Percentiles rank a stretch among this genome's conserved stretches.
Evolutionary conservation across 768 basidiomycete genomes (phyloP).

Genomic region (Naganishia vaughanmartiniae): DNA sequence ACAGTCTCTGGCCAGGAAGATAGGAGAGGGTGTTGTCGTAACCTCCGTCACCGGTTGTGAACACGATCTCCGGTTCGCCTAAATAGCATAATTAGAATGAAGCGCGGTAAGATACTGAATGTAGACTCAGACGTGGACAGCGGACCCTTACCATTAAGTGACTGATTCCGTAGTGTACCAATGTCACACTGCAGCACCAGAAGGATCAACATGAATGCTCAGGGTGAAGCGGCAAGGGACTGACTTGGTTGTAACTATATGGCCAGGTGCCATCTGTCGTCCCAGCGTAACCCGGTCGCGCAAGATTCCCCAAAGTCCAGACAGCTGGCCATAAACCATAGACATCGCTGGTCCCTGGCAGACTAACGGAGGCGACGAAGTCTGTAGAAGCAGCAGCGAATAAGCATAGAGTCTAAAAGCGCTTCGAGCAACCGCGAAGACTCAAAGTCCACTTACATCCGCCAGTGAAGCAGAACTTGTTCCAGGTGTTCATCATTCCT

Average conservation of each 20-base stretch:
- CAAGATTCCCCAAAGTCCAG: slow-evolving; percentile 50
- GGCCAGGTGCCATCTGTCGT: slow-evolving; percentile 51
- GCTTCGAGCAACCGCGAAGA: not conserved
- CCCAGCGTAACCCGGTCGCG: slow-evolving; percentile 53
- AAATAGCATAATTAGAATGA: not conserved
- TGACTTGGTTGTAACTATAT: slow-evolving; percentile 50
- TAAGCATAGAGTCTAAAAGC: not conserved
- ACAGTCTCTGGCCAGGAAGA: slow-evolving; percentile 82
- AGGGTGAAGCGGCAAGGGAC: not conserved
- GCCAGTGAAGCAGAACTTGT: slow-evolving; percentile 49
- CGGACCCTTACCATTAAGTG: slow-evolving; percentile 56
- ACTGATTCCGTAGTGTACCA: slow-evolving; percentile 85
- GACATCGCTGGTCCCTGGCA: slow-evolving; percentile 49
- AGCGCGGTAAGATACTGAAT: not conserved
- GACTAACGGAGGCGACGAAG: slow-evolving; percentile 37
- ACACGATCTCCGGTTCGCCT: slow-evolving; percentile 62
- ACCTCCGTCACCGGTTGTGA: slow-evolving; percentile 61
- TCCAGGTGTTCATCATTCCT: slow-evolving; percentile 49
- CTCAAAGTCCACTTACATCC: slow-evolving; percentile 10
- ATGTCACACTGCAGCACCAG: slow-evolving; percentile 65
- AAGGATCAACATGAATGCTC: not conserved
- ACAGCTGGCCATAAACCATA: slow-evolving; percentile 50
- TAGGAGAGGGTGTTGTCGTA: slow-evolving; percentile 66
- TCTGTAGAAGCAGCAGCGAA: not conserved
- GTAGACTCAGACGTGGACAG: not conserved